Evolutionary conservation across 495 filamentous ascomycete species (phyloP).

Genomic region (Daldinia grandis): DNA sequence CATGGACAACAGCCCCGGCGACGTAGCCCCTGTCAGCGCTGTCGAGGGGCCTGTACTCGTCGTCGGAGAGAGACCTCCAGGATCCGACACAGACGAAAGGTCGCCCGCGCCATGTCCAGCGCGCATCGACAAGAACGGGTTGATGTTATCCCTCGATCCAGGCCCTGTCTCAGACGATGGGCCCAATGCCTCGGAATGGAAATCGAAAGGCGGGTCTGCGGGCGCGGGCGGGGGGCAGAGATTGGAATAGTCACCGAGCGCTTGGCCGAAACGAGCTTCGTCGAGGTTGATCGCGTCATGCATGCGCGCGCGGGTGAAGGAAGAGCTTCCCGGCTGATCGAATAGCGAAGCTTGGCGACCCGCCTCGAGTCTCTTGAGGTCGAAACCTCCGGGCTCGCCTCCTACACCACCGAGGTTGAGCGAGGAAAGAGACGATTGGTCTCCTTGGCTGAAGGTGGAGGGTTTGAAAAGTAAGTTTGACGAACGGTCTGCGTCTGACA

Average conservation of each 20-base stretch:
- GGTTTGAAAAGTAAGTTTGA: conserved; percentile 12
- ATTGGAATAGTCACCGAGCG: conserved; percentile 24
- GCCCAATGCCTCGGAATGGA: conserved; percentile 15
- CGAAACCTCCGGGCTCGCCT: conserved; percentile 12
- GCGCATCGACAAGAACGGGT: conserved; percentile 7
- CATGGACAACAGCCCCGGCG: background rate
- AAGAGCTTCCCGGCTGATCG: conserved; percentile 20
- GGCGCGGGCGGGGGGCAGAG: conserved; percentile 4
- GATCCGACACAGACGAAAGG: background rate
- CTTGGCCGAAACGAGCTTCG: conserved; percentile 17
- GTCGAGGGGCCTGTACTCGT: background rate
- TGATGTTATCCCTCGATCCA: background rate
- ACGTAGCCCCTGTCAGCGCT: background rate
- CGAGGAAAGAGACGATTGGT: background rate
- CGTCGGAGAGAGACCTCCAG: background rate
- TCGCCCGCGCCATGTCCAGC: background rate
- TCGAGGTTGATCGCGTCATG: conserved; percentile 26
- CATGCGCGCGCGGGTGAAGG: conserved; percentile 16
- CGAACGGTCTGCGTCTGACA: background rate
- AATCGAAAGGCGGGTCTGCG: conserved; percentile 28
- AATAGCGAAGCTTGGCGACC: conserved; percentile 23
- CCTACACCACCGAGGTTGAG: conserved; percentile 1
- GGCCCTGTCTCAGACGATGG: conserved; percentile 1
- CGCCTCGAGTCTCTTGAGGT: conserved; percentile 5
- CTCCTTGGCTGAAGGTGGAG: background rate